A percentile compares a stretch with the other conserved stretches of the same genome.
Evolutionary conservation across 352 stramenopile species (phyloP).

Genomic region (Phytophthora macrochlamydospora): DNA sequence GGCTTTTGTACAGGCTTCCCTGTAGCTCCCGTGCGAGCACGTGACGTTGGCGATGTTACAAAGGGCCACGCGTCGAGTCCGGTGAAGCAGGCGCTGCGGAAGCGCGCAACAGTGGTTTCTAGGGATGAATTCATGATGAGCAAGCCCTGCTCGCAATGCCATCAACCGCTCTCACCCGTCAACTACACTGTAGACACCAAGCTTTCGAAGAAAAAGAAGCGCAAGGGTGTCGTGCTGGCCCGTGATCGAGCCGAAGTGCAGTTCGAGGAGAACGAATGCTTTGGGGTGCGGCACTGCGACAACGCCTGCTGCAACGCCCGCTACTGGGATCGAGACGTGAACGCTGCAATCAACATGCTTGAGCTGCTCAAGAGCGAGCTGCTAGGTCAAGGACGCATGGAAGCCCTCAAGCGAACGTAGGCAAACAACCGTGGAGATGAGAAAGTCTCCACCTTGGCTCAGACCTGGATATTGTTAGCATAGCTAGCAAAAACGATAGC

Average conservation of each 20-base stretch:
- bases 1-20: too few species aligned
- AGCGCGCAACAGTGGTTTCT: slow-evolving; percentile 26
- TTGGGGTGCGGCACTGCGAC: slow-evolving; percentile 2
- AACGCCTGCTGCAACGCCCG: neutral
- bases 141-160: neutral
- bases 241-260: too few species aligned
- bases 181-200: too few species aligned
- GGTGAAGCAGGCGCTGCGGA: slow-evolving; percentile 20
- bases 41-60: slow-evolving; percentile 4
- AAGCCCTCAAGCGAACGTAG: too few species aligned
- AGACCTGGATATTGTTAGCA: neutral
- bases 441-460: neutral
- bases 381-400: neutral
- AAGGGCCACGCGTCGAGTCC: slow-evolving; percentile 22
- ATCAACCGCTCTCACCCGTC: too few species aligned
- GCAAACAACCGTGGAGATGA: neutral
- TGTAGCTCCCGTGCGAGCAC: too few species aligned
- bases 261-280: slow-evolving; percentile 1
- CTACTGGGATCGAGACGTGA: slow-evolving; percentile 23
- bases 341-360: slow-evolving; percentile 25
- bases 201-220: too few species aligned
- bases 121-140: slow-evolving; percentile 35
- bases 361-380: slow-evolving; percentile 15
- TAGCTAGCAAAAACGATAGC: neutral
- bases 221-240: too few species aligned